phyloP scores from a whole-genome alignment of 164 flowering plant species.

The Liquidambar formosana region DNA sequence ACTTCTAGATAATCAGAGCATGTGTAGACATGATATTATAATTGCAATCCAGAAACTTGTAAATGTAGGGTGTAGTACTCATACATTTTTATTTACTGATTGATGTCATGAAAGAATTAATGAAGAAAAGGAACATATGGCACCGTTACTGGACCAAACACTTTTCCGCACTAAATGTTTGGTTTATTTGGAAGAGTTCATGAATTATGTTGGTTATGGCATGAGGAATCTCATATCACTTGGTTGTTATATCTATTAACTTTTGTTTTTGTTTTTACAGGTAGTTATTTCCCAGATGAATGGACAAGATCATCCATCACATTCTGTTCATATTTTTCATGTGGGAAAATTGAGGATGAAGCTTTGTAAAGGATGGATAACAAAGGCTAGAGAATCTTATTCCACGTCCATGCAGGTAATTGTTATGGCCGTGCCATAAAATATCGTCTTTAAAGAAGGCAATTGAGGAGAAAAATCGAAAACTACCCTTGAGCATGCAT shows the following conservation, averaged over 20 bases:
- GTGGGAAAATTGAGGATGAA: slow-evolving; percentile 67
- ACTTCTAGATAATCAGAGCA: too few relatives aligned
- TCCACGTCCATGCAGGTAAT: slow-evolving; percentile 49
- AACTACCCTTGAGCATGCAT: not conserved
- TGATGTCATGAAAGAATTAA: too few relatives aligned
- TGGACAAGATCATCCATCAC: slow-evolving; percentile 56
- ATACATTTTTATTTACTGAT: too few relatives aligned
- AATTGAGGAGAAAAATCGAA: not conserved
- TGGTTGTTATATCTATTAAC: not conserved
- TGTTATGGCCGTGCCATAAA: not conserved
- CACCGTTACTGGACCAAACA: too few relatives aligned
- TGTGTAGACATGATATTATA: too few relatives aligned
- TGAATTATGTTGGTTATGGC: not conserved
- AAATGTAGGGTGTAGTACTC: too few relatives aligned
- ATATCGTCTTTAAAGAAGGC: not conserved
- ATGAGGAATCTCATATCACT: not conserved
- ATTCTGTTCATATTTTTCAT: slow-evolving; percentile 49
- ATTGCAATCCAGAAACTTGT: too few relatives aligned
- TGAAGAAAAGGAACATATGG: too few relatives aligned
- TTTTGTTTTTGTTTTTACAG: slow-evolving; percentile 26
- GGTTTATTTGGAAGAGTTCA: not conserved
- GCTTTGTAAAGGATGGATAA: slow-evolving; percentile 69
- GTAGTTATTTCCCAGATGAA: slow-evolving; percentile 65
- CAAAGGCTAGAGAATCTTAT: slow-evolving; percentile 64
- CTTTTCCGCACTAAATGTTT: too few relatives aligned